These are phyloP conservation scores for Lactarius tabidus DNA, from an alignment of 768 basidiomycete species.

Conservation along the genomic window DNA sequence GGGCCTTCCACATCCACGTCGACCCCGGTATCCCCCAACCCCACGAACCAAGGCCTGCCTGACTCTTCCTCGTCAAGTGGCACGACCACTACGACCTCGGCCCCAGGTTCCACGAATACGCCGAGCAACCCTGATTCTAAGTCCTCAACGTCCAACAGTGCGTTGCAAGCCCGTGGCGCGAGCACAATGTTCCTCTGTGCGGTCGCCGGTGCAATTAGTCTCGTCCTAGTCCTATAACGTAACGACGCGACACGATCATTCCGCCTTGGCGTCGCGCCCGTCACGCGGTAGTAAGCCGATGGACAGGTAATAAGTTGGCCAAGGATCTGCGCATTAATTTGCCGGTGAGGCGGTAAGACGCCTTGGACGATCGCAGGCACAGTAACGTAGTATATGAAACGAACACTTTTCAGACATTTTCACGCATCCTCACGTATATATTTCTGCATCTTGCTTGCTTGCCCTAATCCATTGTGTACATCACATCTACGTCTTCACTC, in stretches of 20 bases:
- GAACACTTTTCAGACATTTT: not conserved
- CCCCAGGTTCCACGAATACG: not conserved
- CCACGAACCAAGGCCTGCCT: not conserved
- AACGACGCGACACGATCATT: not conserved
- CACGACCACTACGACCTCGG: not conserved
- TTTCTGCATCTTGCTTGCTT: not conserved
- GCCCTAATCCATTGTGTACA: not conserved
- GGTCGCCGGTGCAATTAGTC: not conserved
- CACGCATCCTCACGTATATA: not conserved
- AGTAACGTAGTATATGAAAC: not conserved
- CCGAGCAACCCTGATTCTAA: not conserved
- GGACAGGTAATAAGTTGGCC: not conserved
- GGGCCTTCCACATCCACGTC: not conserved
- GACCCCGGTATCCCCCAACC: not conserved
- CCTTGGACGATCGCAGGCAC: not conserved
- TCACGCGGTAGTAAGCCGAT: not conserved
- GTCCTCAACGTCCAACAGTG: not conserved
- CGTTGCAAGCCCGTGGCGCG: not conserved
- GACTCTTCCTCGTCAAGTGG: not conserved
- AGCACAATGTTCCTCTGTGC: not conserved
- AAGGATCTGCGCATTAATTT: not conserved
- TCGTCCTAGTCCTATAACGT: conserved; percentile 1
- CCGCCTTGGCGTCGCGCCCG: not conserved
- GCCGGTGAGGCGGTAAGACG: not conserved
- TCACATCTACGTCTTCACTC: not conserved